A percentile compares a stretch with the other conserved stretches of the same genome.
phyloP scores from a whole-genome alignment of 2,329 filamentous ascomycete species.

The Ilyonectria mors-panacis region DNA sequence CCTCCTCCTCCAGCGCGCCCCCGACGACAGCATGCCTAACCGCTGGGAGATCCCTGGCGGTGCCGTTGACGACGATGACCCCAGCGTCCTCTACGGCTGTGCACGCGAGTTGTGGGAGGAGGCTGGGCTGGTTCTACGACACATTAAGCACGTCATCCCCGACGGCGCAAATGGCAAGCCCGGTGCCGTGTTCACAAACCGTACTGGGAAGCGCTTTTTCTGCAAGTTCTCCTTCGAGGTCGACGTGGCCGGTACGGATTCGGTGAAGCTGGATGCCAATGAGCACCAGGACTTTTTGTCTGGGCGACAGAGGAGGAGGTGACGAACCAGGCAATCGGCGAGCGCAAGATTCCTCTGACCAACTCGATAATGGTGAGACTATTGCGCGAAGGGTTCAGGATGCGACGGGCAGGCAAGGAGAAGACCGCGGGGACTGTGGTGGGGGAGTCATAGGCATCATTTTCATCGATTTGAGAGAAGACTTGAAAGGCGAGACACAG shows the following conservation, averaged over 20 bases:
- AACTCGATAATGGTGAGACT: constrained; percentile 45
- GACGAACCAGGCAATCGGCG: constrained; percentile 43
- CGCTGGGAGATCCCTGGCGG: constrained; percentile 67
- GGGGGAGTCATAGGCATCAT: background rate
- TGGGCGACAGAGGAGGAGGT: constrained; percentile 59
- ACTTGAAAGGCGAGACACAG: too few relatives aligned
- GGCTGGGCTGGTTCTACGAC: constrained; percentile 55
- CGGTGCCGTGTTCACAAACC: constrained; percentile 53
- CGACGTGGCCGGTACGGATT: constrained; percentile 46
- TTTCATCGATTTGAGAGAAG: too few relatives aligned
- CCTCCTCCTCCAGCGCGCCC: constrained; percentile 63
- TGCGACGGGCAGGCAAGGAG: constrained; percentile 38
- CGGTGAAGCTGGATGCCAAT: constrained; percentile 56
- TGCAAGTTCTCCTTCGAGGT: constrained; percentile 56
- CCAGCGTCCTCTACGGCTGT: constrained; percentile 59
- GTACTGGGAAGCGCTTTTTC: constrained; percentile 49
- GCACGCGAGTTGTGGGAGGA: constrained; percentile 66
- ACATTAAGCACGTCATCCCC: constrained; percentile 49
- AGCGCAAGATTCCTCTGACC: constrained; percentile 51
- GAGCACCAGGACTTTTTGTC: constrained; percentile 57
- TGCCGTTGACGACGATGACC: constrained; percentile 59
- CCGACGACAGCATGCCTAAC: constrained; percentile 60
- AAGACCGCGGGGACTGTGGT: background rate
- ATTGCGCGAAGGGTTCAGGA: constrained; percentile 51
- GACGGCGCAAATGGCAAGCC: constrained; percentile 42